A percentile compares a stretch with the other conserved stretches of the same genome.
phyloP scores from a whole-genome alignment of 768 basidiomycete genomes.

The Gloeostereum incarnatum region DNA sequence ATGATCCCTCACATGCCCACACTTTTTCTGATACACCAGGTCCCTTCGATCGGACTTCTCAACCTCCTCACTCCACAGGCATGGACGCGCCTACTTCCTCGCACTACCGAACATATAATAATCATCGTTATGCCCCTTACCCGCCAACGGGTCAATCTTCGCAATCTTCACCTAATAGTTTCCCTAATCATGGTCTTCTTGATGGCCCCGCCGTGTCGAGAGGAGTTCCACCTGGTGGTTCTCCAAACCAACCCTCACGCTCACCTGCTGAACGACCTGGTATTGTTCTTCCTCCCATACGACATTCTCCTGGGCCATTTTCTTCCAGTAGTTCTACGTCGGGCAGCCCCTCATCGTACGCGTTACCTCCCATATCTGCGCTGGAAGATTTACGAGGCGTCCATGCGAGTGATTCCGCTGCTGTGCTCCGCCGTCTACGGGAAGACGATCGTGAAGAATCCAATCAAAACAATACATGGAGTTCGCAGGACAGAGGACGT shows the following conservation, averaged over 20 bases:
- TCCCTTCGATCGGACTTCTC: too few relatives aligned
- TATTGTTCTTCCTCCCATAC: constrained; percentile 8
- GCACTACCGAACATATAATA: neutral
- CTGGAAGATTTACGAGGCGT: constrained; percentile 54
- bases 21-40: too few relatives aligned
- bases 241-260: too few relatives aligned
- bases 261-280: neutral
- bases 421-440: constrained; percentile 56
- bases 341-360: constrained; percentile 27
- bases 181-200: too few relatives aligned
- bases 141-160: too few relatives aligned
- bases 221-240: too few relatives aligned
- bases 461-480: too few relatives aligned
- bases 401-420: constrained; percentile 45
- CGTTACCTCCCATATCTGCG: constrained; percentile 60
- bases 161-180: neutral
- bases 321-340: constrained; percentile 18
- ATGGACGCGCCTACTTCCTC: neutral
- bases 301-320: constrained; percentile 2
- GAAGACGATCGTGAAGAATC: constrained; percentile 44
- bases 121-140: neutral
- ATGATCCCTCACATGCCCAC: too few relatives aligned
- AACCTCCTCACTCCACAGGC: neutral
- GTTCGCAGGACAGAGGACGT: too few relatives aligned
- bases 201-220: too few relatives aligned